Conservation (phyloP, 2,329 filamentous ascomycete species). For the Apiospora arundinis region DNA sequence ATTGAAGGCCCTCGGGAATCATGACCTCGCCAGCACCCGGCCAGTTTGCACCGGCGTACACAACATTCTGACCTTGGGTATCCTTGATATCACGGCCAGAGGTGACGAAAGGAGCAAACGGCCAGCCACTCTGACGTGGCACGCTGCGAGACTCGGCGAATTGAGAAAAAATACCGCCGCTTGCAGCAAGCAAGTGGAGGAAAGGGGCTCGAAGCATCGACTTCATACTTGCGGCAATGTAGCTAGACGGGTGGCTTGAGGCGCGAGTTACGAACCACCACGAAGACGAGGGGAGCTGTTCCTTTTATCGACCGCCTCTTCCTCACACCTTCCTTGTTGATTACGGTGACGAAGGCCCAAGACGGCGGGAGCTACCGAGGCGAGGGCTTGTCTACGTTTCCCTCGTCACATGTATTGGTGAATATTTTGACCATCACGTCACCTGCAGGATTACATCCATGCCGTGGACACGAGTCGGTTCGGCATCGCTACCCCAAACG, state of each 20-base stretch:
- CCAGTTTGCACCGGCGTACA: conserved; percentile 66
- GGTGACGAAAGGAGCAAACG: conserved; percentile 44
- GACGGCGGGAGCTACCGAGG: conserved; percentile 2
- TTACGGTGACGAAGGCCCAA: background rate
- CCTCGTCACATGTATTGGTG: conserved; percentile 7
- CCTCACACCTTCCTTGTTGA: background rate
- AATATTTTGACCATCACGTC: background rate
- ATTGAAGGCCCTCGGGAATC: conserved; percentile 70
- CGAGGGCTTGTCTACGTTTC: background rate
- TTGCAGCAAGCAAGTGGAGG: conserved; percentile 34
- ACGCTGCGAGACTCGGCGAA: conserved; percentile 26
- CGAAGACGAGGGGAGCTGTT: background rate
- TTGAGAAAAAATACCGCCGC: conserved; percentile 29
- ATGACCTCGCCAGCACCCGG: conserved; percentile 65
- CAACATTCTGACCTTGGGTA: conserved; percentile 50
- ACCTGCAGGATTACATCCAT: background rate
- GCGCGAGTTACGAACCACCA: background rate
- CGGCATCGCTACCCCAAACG: conserved; percentile 4
- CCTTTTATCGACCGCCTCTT: background rate
- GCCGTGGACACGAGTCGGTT: background rate
- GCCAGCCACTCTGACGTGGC: conserved; percentile 33
- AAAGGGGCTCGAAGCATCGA: conserved; percentile 24
- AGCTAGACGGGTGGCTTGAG: background rate
- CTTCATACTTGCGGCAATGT: conserved; percentile 2
- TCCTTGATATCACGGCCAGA: conserved; percentile 52